These are phyloP conservation scores for Eremothecium gossypii DNA, from an alignment of 1,139 yeast species.

Conservation along the genomic window DNA sequence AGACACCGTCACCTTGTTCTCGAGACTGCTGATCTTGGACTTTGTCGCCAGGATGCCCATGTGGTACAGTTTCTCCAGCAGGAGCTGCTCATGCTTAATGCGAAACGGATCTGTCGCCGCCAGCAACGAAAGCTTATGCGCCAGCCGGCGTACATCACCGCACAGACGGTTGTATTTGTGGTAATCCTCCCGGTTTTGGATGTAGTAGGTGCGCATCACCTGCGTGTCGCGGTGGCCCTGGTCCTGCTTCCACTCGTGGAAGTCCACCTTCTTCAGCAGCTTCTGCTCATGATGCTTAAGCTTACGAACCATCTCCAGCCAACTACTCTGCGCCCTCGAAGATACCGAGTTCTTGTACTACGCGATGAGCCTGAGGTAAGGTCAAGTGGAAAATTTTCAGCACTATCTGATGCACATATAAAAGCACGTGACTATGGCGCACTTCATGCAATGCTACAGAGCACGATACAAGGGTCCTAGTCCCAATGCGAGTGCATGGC, in stretches of 20 bases:
- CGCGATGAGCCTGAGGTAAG: no score
- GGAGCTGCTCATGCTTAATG: conserved; percentile 73
- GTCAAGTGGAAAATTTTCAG: no score
- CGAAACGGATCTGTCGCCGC: conserved; percentile 83
- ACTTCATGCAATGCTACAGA: no score
- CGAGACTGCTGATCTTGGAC: conserved; percentile 87
- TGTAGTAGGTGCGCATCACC: conserved; percentile 89
- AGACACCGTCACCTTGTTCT: conserved; percentile 83
- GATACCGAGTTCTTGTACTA: no score
- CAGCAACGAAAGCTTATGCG: conserved; percentile 72
- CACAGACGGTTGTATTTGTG: conserved; percentile 86
- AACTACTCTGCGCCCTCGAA: background rate
- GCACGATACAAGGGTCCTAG: no score
- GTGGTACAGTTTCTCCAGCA: conserved; percentile 74
- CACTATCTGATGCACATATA: no score
- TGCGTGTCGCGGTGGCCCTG: conserved; percentile 90
- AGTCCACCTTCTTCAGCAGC: conserved; percentile 88
- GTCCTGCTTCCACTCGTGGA: conserved; percentile 96
- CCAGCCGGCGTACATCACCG: conserved; percentile 81
- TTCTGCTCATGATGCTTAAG: conserved; percentile 93
- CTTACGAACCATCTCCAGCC: conserved; percentile 67
- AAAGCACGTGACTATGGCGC: no score
- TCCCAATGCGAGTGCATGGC: no score
- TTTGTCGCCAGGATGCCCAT: conserved; percentile 84
- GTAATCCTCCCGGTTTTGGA: conserved; percentile 92